A percentile compares a stretch with the other conserved stretches of the same genome.
phyloP scores from a whole-genome alignment of 257 asterid species.

The Solanum chilense region DNA sequence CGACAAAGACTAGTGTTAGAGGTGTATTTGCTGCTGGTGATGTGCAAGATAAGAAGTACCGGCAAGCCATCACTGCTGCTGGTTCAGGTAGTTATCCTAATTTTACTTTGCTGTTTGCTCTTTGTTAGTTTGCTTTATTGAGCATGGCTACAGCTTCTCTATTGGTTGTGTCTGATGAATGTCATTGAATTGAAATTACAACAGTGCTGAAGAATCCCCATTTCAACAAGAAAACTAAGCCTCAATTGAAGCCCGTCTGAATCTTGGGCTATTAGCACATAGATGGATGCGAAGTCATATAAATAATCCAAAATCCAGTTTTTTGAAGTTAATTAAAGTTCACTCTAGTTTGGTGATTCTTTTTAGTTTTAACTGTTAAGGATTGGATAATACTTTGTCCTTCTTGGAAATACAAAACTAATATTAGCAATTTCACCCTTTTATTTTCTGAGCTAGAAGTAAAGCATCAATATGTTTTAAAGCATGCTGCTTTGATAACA shows the following conservation, averaged over 20 bases:
- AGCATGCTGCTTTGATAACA: background rate
- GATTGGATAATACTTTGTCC: background rate
- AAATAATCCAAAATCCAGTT: background rate
- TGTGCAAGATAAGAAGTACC: conserved; percentile 87
- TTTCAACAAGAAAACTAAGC: background rate
- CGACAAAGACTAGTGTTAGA: conserved; percentile 55
- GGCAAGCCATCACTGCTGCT: conserved; percentile 94
- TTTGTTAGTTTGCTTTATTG: background rate
- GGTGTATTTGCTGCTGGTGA: conserved; percentile 98
- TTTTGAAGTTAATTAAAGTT: background rate
- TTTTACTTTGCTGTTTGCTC: background rate
- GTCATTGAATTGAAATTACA: background rate
- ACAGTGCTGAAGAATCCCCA: background rate
- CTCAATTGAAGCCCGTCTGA: background rate
- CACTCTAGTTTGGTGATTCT: background rate
- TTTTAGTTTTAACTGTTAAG: background rate
- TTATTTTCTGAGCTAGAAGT: background rate
- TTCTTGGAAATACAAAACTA: background rate
- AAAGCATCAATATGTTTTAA: background rate
- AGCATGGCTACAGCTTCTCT: background rate
- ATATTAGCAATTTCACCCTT: background rate
- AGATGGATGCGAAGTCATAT: background rate
- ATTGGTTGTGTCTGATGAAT: background rate
- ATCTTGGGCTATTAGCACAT: background rate
- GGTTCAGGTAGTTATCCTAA: conserved; percentile 46